Percentiles rank a stretch among this genome's conserved stretches.
These are phyloP conservation scores for Vitis hybrid DNA, from an alignment of 177 flowering plant genomes.

Conservation along the genomic window DNA sequence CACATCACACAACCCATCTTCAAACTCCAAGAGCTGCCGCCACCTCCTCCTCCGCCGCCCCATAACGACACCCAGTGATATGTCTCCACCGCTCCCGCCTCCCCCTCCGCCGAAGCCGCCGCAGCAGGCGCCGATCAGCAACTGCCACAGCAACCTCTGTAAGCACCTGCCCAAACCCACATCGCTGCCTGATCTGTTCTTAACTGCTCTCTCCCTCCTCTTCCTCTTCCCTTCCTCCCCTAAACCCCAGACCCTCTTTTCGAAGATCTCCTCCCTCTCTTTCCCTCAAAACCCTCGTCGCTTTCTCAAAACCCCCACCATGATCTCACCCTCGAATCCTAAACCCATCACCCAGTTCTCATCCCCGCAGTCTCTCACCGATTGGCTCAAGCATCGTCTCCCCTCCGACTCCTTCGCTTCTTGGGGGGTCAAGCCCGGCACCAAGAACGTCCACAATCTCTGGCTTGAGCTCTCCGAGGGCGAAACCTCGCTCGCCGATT, in stretches of 20 bases:
- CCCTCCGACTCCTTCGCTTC: slow-evolving; percentile 67
- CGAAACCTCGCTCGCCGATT: slow-evolving; percentile 67
- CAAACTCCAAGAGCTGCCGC: background rate
- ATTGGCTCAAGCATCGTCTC: slow-evolving; percentile 78
- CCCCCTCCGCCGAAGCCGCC: slow-evolving; percentile 15
- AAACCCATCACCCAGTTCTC: slow-evolving; percentile 37
- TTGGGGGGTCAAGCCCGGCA: slow-evolving; percentile 94
- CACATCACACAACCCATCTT: background rate
- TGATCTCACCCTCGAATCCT: slow-evolving; percentile 32
- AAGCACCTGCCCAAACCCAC: slow-evolving; percentile 24
- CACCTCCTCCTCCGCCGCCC: background rate
- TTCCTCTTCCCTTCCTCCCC: slow-evolving; percentile 43
- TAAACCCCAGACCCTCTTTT: slow-evolving; percentile 17
- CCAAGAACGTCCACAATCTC: slow-evolving; percentile 89
- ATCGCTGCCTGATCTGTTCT: slow-evolving; percentile 51
- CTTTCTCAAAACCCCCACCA: slow-evolving; percentile 27
- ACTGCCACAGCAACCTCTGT: slow-evolving; percentile 13
- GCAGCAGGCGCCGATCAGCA: background rate
- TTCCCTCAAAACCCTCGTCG: slow-evolving; percentile 39
- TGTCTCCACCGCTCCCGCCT: slow-evolving; percentile 21
- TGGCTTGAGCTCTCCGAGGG: slow-evolving; percentile 91
- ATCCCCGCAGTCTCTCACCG: slow-evolving; percentile 75
- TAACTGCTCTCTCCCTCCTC: slow-evolving; percentile 60
- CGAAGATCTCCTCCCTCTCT: slow-evolving; percentile 25
- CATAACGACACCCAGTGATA: slow-evolving; percentile 9